Conservation (phyloP, 352 stramenopile species). For the Elongisporangium senticosum region DNA sequence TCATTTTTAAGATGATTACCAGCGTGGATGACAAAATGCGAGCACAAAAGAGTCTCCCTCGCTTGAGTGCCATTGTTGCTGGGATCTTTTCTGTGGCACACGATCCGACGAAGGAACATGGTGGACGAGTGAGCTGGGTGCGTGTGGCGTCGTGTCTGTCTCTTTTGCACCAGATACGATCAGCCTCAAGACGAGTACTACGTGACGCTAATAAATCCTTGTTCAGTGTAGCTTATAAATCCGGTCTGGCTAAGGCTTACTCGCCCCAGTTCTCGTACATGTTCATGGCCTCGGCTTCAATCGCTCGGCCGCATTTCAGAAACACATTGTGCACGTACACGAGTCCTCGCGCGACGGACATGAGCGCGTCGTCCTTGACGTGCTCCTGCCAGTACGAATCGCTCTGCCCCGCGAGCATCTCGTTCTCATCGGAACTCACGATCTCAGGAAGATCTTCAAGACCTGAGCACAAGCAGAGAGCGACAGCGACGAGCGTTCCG, state of each 20-base stretch:
- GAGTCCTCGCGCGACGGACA: slow-evolving; percentile 30
- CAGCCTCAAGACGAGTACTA: neutral
- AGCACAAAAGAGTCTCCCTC: neutral
- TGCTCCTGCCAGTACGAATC: slow-evolving; percentile 59
- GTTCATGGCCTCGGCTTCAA: slow-evolving; percentile 48
- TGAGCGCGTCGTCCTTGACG: slow-evolving; percentile 32
- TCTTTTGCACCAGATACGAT: neutral
- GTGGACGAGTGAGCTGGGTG: no score
- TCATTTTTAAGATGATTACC: neutral
- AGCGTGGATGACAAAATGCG: neutral
- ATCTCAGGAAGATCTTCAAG: slow-evolving; percentile 56
- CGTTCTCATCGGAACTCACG: slow-evolving; percentile 29
- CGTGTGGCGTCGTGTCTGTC: neutral
- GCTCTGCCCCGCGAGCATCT: slow-evolving; percentile 17
- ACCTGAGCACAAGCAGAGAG: slow-evolving; percentile 39
- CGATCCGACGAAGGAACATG: neutral
- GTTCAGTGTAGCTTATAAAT: neutral
- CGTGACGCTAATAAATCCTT: neutral
- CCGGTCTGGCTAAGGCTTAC: slow-evolving; percentile 9
- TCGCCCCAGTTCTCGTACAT: slow-evolving; percentile 71
- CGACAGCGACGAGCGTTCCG: slow-evolving; percentile 50
- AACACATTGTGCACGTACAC: slow-evolving; percentile 38
- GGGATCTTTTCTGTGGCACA: neutral
- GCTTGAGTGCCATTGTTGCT: neutral
- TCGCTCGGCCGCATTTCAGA: slow-evolving; percentile 10